Evolutionary conservation across 441 rosid species (phyloP), one percentile per base, ranked within the genome.

Genomic region (Breynia disticha): DNA sequence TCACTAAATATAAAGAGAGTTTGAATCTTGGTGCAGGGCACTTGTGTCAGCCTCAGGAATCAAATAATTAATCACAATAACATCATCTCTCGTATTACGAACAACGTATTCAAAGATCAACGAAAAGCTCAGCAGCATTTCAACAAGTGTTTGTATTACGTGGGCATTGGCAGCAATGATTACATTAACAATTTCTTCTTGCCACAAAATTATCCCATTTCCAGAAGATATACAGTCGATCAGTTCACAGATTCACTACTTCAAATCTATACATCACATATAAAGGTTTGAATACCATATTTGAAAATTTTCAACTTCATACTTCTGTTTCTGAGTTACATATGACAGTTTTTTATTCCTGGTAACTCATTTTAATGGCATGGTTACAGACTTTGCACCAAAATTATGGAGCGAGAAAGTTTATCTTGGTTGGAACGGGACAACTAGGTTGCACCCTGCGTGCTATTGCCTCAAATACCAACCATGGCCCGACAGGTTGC

Each of bases 131-230:
- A 20, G 10, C 0, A 52, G 11, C 54, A 64, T 17, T 22, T 64
- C 7, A 46, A 46, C 13, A 46, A 52, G 44, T 64, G 68, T 28
- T 11, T 64, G 5, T 64, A 64, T 15, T 16, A 21, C 9, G 19
- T 58, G 12, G 16, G 5, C 3, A 57, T 48, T 16, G 68, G 59
- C 16, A 64, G 19, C 15, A 64, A 64, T 21, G 68, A 64, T 18
- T 64, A 51, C 58, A 24, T 64, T 8, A 64, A 57, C 62, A 64
- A 64, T 41, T 64, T 51, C 35, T 64, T 46, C 38, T 7, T 16
- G 14, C 41, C 39, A 13, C 20, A 46, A 12, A 16, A 56, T 16
- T 56, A 45, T 42, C 44, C 44, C 17, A 22, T 16, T 11, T 28
- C 43, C 22, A 46, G 24, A 18, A 9, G 4, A 5, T 56, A 20